A percentile compares a stretch with the other conserved stretches of the same genome.
phyloP scores from a whole-genome alignment of 257 asterid species.

The Jacaranda mimosifolia region DNA sequence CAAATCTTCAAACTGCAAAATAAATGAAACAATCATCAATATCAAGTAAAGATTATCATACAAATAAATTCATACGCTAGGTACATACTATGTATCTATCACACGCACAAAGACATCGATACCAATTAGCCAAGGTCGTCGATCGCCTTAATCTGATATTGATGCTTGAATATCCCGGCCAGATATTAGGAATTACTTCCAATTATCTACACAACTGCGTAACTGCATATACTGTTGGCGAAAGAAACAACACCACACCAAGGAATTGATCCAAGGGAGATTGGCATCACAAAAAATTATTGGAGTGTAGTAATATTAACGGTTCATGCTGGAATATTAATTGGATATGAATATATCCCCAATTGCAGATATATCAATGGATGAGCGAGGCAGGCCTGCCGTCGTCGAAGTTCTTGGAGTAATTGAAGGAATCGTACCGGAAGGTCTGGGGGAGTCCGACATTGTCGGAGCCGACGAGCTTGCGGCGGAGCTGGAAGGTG shows the following conservation, averaged over 20 bases:
- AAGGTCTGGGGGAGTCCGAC: conserved; percentile 79
- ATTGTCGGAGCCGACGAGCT: conserved; percentile 61
- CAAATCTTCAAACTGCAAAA: neutral
- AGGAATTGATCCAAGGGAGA: too few relatives aligned
- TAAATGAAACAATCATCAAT: conserved; percentile 35
- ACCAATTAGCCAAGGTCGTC: neutral
- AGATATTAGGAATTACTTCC: neutral
- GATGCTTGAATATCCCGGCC: neutral
- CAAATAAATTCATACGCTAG: conserved; percentile 7
- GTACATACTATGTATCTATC: conserved; percentile 13
- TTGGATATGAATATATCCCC: too few relatives aligned
- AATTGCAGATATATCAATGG: conserved; percentile 19
- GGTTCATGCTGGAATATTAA: too few relatives aligned
- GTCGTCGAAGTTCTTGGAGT: conserved; percentile 55
- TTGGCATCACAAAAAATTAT: too few relatives aligned
- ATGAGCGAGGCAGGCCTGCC: conserved; percentile 38
- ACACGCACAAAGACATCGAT: conserved; percentile 21
- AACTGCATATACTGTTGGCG: too few relatives aligned
- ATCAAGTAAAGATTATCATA: conserved; percentile 31
- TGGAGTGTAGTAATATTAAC: neutral
- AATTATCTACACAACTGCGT: too few relatives aligned
- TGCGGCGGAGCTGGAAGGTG: conserved; percentile 67
- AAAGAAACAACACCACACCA: too few relatives aligned
- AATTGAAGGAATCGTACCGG: conserved; percentile 58
- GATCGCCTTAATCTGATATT: neutral